Evolutionary conservation across 2,329 filamentous ascomycete species (phyloP), one percentile per base, ranked within the genome.

Genomic region (Coniella vitis): DNA sequence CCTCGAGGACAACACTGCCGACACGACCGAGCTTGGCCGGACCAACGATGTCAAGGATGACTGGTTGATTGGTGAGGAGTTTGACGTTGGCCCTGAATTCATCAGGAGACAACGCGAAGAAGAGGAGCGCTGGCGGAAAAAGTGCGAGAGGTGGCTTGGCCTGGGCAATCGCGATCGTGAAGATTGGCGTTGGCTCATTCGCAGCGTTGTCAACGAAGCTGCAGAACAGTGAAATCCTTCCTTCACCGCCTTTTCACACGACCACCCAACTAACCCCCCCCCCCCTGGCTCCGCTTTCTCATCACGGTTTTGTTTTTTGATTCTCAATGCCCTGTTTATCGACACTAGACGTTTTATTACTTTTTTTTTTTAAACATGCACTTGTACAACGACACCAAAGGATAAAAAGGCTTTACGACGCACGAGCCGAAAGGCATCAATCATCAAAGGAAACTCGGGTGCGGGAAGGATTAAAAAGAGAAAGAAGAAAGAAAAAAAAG

Each of bases 51-150:
- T 81, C 55, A 80, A 81, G 50, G 86, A 90, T 59, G 86, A 90
- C 61, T 91, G 87, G 77, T 80, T 88, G 43, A 87, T 96, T 12
- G 89, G 89, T 45, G 93, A 98, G 67, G 93, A 98, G 64, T 98
- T 98, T 60, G 93, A 98, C 63, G 89, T 98, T 48, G 93, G 93
- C 0, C 93, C 91, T 3, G 89, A 94, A 65, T 98, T 97, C 62
- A 84, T 97, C 55, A 78, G 84, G 58, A 77, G 90, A 55, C 91
- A 97, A 63, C 79, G 87, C 52, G 89, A 91, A 60, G 93, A 98
- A 68, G 93, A 98, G 69, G 84, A 88, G 41, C 78, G 87, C 53
- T 98, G 93, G 93, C 78, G 85, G 57, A 83, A 84, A 64, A 91
- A 90, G 69, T 91, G 91, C 57, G 84, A 87, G 63, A 83, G 80